Evolutionary conservation across 2,329 filamentous ascomycete genomes (phyloP).

Genomic region (Ophiocordyceps camponoti-leonardi): DNA sequence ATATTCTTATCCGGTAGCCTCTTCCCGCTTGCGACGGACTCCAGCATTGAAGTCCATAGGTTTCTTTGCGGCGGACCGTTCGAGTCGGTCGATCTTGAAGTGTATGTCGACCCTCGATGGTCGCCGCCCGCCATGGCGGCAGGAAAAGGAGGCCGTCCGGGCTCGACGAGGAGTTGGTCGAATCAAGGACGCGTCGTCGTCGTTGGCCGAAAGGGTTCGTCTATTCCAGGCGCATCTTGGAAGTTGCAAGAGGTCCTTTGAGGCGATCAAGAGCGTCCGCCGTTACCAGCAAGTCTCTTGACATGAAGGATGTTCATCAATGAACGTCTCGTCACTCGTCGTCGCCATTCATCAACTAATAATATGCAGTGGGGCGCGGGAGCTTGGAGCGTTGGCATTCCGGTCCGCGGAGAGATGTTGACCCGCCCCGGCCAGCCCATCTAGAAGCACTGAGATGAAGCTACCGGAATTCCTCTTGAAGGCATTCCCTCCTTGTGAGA

Average conservation of each 20-base stretch:
- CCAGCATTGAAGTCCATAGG: slow-evolving; percentile 88
- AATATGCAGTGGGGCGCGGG: background rate
- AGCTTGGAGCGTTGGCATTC: background rate
- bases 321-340: background rate
- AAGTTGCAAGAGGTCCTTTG: background rate
- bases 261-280: background rate
- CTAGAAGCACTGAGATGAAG: background rate
- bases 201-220: background rate
- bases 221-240: background rate
- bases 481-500: background rate
- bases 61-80: slow-evolving; percentile 66
- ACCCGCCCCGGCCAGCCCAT: background rate
- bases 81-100: slow-evolving; percentile 33
- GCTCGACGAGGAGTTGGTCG: background rate
- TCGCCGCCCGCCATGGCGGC: slow-evolving; percentile 29
- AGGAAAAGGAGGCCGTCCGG: background rate
- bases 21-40: slow-evolving; percentile 79
- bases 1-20: slow-evolving; percentile 83
- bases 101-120: slow-evolving; percentile 43
- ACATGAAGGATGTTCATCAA: background rate
- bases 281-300: background rate
- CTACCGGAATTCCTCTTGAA: background rate
- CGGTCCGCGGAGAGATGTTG: background rate
- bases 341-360: background rate
- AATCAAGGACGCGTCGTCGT: background rate